Evolutionary conservation across 139 green algal genomes (phyloP), one percentile per base, ranked within the genome.

Genomic region (Chlorella sp.): DNA sequence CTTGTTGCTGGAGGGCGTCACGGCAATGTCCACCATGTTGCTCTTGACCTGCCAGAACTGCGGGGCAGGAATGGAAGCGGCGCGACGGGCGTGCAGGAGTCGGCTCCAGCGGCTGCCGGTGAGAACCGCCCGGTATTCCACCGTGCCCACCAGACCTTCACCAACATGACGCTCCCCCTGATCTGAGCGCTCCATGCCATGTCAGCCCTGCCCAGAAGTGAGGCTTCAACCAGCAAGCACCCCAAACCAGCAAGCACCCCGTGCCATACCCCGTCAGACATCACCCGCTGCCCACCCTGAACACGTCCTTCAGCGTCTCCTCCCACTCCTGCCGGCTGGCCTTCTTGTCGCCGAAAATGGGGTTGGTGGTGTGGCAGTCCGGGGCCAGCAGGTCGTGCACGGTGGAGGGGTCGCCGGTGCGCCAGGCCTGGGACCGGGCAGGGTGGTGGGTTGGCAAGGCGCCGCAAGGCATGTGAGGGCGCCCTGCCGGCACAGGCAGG

Each of bases 11-110:
- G 68, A 80, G 28, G 81, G 68, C 16, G 81, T 85, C 24, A 85
- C 81, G 4, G 81, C 81, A 16, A 85, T 85, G 69, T 85, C 68
- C 46, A 85, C 81, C 48, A 72, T 72, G 70, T 80, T 85, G 38
- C n/a, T 60, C 16, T 41, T 30, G 36, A 85, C 81, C 81, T 85
- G 69, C 81, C 81, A 85, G 22, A 56, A 51, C 81, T 85, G 81
- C 36, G 44, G 13, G 34, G 46, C 2, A 48, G 0, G 34, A 41
- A 44, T 14, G 40, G 30, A 20, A 32, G 48, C 17, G 34, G 30
- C 26, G 1, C 28, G 65, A 4, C n/a, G 9, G 20, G 69, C 36
- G 36, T 5, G 38, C 65, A 73, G 43, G 11, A 30, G 5, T 64
- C n/a, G n/a, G n/a, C n/a, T n/a, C n/a, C n/a, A n/a, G 73, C 8